Evolutionary conservation across 2,329 filamentous ascomycete species (phyloP), one percentile per base, ranked within the genome.

Genomic region (Pestalotiopsis sp.): DNA sequence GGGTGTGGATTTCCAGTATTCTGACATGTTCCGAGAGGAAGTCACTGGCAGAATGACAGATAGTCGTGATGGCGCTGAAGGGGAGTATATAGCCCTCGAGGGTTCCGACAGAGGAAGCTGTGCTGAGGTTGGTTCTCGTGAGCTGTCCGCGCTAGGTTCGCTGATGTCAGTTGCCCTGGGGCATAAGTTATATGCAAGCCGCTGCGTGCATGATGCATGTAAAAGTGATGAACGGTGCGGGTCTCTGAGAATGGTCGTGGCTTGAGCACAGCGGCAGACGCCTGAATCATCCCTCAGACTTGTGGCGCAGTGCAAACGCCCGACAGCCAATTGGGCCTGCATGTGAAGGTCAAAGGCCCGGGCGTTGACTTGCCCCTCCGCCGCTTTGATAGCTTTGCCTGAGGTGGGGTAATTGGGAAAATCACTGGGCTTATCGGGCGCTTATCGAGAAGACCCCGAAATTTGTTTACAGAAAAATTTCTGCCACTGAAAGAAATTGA

Each of bases 1-100:
- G 5, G 95, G 95, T 80, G 95, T 97, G 23, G 95, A 98, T 80
- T 98, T 98, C 96, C 96, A 98, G 83, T 97, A 97, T 86, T 98
- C 96, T 0, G 96, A 91, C 96, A 99, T 98, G n/a, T n/a, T 52
- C 7, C 2, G 3, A 7, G 2, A 9, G 45, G 6, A 52, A 7
- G 17, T n/a, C 14, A 20, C 45, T 9, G 20, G 17, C 5, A 52
- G 17, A 49, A 52, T 31, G 7, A 52, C 4, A 52, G 17, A n/a
- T 3, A 52, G 45, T n/a, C 20, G 6, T n/a, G 45, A 52, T n/a
- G 5, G 45, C 5, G 7, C 20, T 17, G 14, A n/a, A n/a, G 13
- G 20, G n/a, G 45, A n/a, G 45, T 31, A 9, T 14, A 52, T 4
- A 5, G 5, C 45, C 45, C 17, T n/a, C 17, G 17, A 52, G 45